Conservation (phyloP, 2,329 filamentous ascomycete genomes). For the Trichothecium sympodiale region DNA sequence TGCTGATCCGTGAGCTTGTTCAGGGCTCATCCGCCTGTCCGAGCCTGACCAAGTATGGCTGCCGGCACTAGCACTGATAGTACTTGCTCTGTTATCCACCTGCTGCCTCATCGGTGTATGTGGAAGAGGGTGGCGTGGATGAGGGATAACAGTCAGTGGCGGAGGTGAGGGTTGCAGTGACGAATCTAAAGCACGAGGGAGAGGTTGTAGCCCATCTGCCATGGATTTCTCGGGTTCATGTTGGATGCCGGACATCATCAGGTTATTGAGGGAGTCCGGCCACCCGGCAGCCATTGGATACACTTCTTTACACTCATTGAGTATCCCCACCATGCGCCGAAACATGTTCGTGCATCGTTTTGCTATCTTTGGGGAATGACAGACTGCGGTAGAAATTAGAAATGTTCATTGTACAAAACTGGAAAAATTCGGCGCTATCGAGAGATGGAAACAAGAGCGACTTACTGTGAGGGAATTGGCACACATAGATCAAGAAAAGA, state of each 20-base stretch:
- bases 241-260: conserved; percentile 27
- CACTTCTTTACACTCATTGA: conserved; percentile 35
- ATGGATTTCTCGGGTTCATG: conserved; percentile 33
- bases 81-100: too few species aligned
- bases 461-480: conserved; percentile 38
- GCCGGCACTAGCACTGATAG: too few species aligned
- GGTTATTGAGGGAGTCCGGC: conserved; percentile 37
- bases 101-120: too few species aligned
- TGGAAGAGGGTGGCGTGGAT: too few species aligned
- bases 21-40: too few species aligned
- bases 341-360: conserved; percentile 34
- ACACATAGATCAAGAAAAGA: conserved; percentile 38
- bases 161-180: conserved; percentile 6
- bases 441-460: too few species aligned
- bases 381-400: conserved; percentile 21
- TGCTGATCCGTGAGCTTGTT: too few species aligned
- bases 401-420: too few species aligned
- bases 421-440: too few species aligned
- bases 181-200: conserved; percentile 11
- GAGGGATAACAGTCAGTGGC: conserved; percentile 3
- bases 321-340: conserved; percentile 29
- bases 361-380: conserved; percentile 26
- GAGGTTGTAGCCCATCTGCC: conserved; percentile 32
- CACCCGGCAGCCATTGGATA: conserved; percentile 43
- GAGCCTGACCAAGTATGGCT: too few species aligned